phyloP scores from a whole-genome alignment of 345 rosid genomes.

The Pugionium dolabratum region DNA sequence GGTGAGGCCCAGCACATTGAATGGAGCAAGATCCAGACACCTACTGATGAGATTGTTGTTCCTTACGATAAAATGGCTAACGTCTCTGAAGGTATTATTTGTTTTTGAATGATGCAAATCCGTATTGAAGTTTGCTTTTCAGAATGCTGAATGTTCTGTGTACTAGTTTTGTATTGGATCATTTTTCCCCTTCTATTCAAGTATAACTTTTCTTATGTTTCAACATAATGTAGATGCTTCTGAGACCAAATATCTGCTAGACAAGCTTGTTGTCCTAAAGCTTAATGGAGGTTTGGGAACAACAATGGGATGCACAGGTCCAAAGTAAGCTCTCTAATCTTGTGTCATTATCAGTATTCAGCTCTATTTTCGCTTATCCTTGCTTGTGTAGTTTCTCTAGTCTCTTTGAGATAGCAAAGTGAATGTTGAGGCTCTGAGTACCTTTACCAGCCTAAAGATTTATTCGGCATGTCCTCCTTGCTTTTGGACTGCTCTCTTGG shows the following conservation, averaged over 20 bases:
- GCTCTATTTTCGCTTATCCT: neutral
- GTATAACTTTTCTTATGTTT: neutral
- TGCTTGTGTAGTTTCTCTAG: neutral
- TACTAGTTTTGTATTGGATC: slow-evolving; percentile 6
- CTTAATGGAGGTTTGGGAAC: slow-evolving; percentile 96
- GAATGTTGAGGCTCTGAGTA: neutral
- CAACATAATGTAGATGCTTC: slow-evolving; percentile 50
- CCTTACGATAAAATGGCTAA: slow-evolving; percentile 44
- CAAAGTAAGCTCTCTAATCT: slow-evolving; percentile 58
- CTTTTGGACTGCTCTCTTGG: neutral
- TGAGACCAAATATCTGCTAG: slow-evolving; percentile 71
- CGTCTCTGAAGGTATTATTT: slow-evolving; percentile 36
- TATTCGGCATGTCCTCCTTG: neutral
- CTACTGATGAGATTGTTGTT: slow-evolving; percentile 51
- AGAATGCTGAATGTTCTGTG: neutral
- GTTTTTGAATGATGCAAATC: neutral
- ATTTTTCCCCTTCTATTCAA: neutral
- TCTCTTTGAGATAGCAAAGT: slow-evolving; percentile 11
- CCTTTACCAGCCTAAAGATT: neutral
- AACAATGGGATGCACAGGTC: slow-evolving; percentile 99
- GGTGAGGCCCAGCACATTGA: slow-evolving; percentile 51
- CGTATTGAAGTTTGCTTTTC: neutral
- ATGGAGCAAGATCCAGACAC: slow-evolving; percentile 55
- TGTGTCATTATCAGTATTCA: slow-evolving; percentile 8
- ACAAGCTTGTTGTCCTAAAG: slow-evolving; percentile 89